phyloP scores from a whole-genome alignment of 306 rosid species.

The Medicago truncatula region DNA sequence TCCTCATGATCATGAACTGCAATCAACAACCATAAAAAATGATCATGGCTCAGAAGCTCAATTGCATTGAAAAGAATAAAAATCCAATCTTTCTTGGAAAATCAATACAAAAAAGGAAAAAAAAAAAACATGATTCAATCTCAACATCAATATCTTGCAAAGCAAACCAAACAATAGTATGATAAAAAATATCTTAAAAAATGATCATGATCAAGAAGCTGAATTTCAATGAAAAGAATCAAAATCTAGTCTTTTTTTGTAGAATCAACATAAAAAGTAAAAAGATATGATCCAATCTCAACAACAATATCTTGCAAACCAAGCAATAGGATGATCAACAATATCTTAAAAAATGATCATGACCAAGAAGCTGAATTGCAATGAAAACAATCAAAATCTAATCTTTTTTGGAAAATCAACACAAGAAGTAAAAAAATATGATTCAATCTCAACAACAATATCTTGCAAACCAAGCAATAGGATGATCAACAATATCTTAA shows the following conservation, averaged over 20 bases:
- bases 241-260: neutral
- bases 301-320: conserved; percentile 5
- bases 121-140: neutral
- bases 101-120: neutral
- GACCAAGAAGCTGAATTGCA: neutral
- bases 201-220: conserved; percentile 11
- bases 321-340: neutral
- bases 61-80: neutral
- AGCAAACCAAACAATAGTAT: neutral
- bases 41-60: neutral
- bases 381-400: neutral
- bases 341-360: neutral
- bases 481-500: neutral
- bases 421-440: neutral
- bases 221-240: neutral
- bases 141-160: neutral
- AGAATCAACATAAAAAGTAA: neutral
- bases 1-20: conserved; percentile 41
- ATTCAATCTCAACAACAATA: neutral
- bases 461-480: conserved; percentile 7
- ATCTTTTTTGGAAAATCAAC: neutral
- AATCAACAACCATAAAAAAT: conserved; percentile 1
- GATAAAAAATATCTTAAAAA: neutral
- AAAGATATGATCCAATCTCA: neutral
- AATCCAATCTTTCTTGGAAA: conserved; percentile 1